Percentiles rank a stretch among this genome's conserved stretches.
Evolutionary conservation across 2,329 filamentous ascomycete genomes (phyloP).

Genomic region (Trichoderma arundinaceum): DNA sequence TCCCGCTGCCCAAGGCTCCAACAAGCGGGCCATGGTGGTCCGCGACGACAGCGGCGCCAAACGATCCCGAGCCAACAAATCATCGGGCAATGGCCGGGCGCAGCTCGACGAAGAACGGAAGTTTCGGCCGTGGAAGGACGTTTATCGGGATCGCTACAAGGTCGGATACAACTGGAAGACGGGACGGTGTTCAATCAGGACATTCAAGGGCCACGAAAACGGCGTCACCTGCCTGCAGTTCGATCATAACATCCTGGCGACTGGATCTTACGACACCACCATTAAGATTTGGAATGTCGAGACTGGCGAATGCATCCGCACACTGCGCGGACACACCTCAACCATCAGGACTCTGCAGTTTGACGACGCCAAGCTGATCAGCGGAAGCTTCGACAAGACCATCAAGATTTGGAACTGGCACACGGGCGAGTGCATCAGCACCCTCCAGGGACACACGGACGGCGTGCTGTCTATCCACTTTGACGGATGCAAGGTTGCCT

Average conservation of each 20-base stretch:
- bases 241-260: constrained; percentile 88
- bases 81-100: constrained; percentile 38
- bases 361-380: constrained; percentile 88
- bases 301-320: constrained; percentile 84
- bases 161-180: constrained; percentile 98
- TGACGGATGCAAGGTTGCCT: constrained; percentile 81
- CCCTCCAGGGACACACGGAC: constrained; percentile 76
- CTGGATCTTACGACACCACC: constrained; percentile 92
- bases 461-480: constrained; percentile 90
- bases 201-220: constrained; percentile 85
- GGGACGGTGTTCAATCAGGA: constrained; percentile 81
- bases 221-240: constrained; percentile 65
- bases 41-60: constrained; percentile 44
- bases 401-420: constrained; percentile 97
- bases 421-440: constrained; percentile 84
- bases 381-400: constrained; percentile 83
- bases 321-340: constrained; percentile 78
- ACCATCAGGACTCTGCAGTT: constrained; percentile 92
- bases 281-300: constrained; percentile 97
- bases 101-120: constrained; percentile 53
- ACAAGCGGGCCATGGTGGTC: constrained; percentile 44
- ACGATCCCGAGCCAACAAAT: constrained; percentile 41
- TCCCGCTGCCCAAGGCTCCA: constrained; percentile 37
- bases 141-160: constrained; percentile 94
- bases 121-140: constrained; percentile 86